Conservation (phyloP, 192 early-diverging fungal species). For the Spizellomyces punctatus region DNA sequence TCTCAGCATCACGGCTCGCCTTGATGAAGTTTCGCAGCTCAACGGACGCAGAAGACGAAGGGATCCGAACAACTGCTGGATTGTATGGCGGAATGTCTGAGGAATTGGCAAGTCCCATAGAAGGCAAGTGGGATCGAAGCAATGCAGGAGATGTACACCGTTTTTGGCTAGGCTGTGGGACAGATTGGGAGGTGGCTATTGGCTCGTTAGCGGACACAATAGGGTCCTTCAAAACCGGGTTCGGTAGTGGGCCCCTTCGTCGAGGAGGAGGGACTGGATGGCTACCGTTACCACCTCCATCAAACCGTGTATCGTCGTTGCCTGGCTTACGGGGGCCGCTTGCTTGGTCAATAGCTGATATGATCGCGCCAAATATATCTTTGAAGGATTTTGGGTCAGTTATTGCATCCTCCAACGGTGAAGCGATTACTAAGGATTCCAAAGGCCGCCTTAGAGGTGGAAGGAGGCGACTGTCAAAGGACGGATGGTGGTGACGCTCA, state of each 20-base stretch:
- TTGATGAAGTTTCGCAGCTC: slow-evolving; percentile 8
- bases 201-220: too few relatives aligned
- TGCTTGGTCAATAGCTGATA: slow-evolving; percentile 1
- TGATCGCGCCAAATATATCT: slow-evolving; percentile 33
- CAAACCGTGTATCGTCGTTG: background rate
- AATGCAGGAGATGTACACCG: too few relatives aligned
- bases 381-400: slow-evolving; percentile 26
- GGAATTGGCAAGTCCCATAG: background rate
- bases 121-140: too few relatives aligned
- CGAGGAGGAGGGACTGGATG: background rate
- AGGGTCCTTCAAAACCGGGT: too few relatives aligned
- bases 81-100: slow-evolving; percentile 11
- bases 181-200: too few relatives aligned
- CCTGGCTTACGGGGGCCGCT: background rate
- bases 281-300: background rate
- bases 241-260: background rate
- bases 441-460: slow-evolving; percentile 35
- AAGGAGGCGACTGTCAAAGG: slow-evolving; percentile 39
- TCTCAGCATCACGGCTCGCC: background rate
- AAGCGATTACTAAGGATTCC: slow-evolving; percentile 42
- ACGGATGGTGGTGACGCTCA: slow-evolving; percentile 42
- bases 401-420: slow-evolving; percentile 19
- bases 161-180: too few relatives aligned
- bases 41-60: background rate
- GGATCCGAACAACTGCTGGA: background rate